Base-by-base conservation (phyloP, 1,284 basidiomycete species). In the Coniophora puteana region DNA sequence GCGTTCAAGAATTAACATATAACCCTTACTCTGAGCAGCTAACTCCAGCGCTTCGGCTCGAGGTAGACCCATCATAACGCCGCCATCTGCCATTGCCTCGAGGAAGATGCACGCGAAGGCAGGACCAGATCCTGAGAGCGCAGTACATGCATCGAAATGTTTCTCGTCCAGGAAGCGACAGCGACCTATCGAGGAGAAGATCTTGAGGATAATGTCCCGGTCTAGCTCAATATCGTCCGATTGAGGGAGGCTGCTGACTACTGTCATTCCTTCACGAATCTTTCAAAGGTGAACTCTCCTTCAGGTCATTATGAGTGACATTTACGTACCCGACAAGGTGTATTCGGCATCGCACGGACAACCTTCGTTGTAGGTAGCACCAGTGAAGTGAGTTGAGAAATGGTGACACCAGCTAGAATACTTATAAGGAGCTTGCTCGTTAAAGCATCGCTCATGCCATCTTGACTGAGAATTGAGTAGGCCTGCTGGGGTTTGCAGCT, bases 41-140 rank as follows among this genome's bases (percentile, higher is more conserved):
- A 99, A 68, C 61, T 99, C 96, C 27, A 98, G 65, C 4, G 96
- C 94, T 63, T 98, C 95, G 1, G 83, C 78, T 46, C 96, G 75
- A 3, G 96, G 96, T 34, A 99, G 70, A 21, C 96, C 96, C 96
- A 99, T 99, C 96, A 99, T 99, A 31, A 99, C 96, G 23, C 93
- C 96, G 24, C 96, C 96, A 64, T 99, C 96, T 2, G 93, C 88
- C 93, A 99, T 97, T 1, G 96, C 95, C 65, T 99, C 96, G 46
- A 99, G 74, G 55, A 99, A 94, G 35, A 99, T 84, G 51, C 92
- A 93, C 2, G 92, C 93, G 63, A 99, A 99, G 0, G 96, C 96
- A 23, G 96, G 96, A 0, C 96, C 96, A 8, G 91, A 93, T 2
- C 94, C 96, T 13, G 91, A 93, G 4, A 99, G 74, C 8, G 96